These are phyloP conservation scores for Mycena galopus DNA, from an alignment of 768 basidiomycete genomes.

Conservation along the genomic window DNA sequence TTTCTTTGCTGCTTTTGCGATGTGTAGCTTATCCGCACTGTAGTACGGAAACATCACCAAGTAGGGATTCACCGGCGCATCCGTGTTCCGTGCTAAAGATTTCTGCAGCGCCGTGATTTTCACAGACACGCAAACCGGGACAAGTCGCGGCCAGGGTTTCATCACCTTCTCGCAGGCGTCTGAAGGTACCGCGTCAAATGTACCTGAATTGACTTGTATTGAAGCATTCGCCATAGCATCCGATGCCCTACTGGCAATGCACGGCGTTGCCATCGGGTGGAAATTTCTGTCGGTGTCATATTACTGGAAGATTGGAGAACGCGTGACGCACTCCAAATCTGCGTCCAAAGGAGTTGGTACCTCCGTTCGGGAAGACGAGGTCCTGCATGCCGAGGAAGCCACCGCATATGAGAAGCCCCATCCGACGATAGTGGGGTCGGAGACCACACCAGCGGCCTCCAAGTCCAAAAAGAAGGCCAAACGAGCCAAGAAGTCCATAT, in stretches of 20 bases:
- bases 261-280: constrained; percentile 17
- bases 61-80: background rate
- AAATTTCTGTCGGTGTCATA: constrained; percentile 10
- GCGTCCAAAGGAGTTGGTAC: too few relatives aligned
- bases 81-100: background rate
- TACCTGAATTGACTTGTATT: background rate
- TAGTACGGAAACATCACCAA: constrained; percentile 25
- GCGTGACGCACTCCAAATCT: background rate
- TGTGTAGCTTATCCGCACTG: background rate
- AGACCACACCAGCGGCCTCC: too few relatives aligned
- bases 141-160: constrained; percentile 23
- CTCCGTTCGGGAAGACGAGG: too few relatives aligned
- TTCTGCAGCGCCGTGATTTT: constrained; percentile 20
- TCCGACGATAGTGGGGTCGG: too few relatives aligned
- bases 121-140: constrained; percentile 3
- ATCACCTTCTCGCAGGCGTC: constrained; percentile 25
- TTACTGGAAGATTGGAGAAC: background rate
- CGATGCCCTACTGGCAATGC: constrained; percentile 24
- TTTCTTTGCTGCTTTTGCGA: background rate
- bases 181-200: constrained; percentile 8
- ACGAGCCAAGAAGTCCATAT: too few relatives aligned
- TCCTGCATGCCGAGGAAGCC: too few relatives aligned
- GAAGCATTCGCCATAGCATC: background rate
- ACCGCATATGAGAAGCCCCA: background rate
- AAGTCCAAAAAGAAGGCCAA: too few relatives aligned